phyloP scores from a whole-genome alignment of 176 grass and related monocot genomes.

The Tillandsia fasciculata region DNA sequence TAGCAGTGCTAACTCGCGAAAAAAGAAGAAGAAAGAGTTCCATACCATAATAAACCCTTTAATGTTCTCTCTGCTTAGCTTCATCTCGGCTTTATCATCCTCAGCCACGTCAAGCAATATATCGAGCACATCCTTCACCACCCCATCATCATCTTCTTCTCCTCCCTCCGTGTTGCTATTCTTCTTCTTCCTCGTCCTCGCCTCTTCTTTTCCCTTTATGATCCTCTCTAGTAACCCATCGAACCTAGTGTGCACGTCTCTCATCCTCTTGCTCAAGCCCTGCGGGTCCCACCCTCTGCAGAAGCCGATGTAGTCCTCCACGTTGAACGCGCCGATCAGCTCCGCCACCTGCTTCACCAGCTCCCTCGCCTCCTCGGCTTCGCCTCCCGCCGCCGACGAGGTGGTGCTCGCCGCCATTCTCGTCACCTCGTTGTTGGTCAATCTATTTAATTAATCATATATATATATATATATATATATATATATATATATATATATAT shows the following conservation, averaged over 20 bases:
- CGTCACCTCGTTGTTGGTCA: constrained; percentile 41
- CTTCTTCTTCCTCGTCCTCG: neutral
- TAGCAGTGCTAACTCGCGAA: neutral
- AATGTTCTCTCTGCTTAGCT: constrained; percentile 53
- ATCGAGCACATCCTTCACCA: constrained; percentile 41
- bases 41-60: constrained; percentile 56
- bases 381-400: constrained; percentile 8
- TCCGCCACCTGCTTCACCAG: constrained; percentile 51
- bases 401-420: constrained; percentile 29
- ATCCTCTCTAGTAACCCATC: constrained; percentile 40
- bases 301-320: constrained; percentile 35
- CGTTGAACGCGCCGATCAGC: constrained; percentile 53
- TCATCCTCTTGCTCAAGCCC: constrained; percentile 27
- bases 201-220: constrained; percentile 27
- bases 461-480: no score
- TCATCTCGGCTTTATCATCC: constrained; percentile 33
- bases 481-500: no score
- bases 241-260: constrained; percentile 33
- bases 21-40: neutral
- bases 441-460: neutral
- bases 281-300: constrained; percentile 45
- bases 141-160: neutral
- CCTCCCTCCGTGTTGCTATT: neutral
- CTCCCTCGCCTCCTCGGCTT: constrained; percentile 26
- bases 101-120: constrained; percentile 46